Evolutionary conservation across 331 rosid genomes (phyloP).

Genomic region (Pyrus hybrid): DNA sequence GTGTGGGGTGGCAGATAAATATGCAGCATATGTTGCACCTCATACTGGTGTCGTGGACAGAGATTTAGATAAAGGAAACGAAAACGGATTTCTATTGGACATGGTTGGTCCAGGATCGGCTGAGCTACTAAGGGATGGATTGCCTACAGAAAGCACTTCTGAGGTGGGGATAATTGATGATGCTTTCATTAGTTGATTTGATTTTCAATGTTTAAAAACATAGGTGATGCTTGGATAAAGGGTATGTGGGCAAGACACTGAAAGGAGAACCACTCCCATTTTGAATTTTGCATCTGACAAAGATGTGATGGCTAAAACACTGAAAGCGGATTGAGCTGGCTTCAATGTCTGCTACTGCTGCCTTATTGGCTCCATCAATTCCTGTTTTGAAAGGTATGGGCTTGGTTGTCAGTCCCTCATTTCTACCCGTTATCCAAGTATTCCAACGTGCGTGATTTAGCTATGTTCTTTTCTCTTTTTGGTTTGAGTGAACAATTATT

Average conservation of each 20-base stretch:
- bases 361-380: conserved; percentile 55
- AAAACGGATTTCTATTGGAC: conserved; percentile 93
- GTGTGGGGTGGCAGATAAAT: conserved; percentile 62
- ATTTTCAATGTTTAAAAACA: conserved; percentile 53
- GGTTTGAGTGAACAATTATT: neutral
- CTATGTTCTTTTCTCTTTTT: conserved; percentile 5
- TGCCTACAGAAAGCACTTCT: conserved; percentile 48
- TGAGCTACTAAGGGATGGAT: conserved; percentile 43
- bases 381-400: conserved; percentile 61
- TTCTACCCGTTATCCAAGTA: conserved; percentile 98
- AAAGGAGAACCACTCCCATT: conserved; percentile 40
- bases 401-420: conserved; percentile 85
- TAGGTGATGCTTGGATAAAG: conserved; percentile 99
- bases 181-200: conserved; percentile 55
- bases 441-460: conserved; percentile 50
- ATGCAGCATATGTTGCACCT: conserved; percentile 64
- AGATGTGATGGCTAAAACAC: conserved; percentile 71
- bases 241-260: conserved; percentile 79
- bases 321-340: conserved; percentile 63
- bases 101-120: conserved; percentile 37
- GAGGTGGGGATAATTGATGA: conserved; percentile 66
- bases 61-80: conserved; percentile 65
- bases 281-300: conserved; percentile 63
- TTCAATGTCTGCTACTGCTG: conserved; percentile 68
- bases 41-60: conserved; percentile 45